phyloP scores from a whole-genome alignment of 192 early-diverging fungal species.

The Irineochytrium annulatum region DNA sequence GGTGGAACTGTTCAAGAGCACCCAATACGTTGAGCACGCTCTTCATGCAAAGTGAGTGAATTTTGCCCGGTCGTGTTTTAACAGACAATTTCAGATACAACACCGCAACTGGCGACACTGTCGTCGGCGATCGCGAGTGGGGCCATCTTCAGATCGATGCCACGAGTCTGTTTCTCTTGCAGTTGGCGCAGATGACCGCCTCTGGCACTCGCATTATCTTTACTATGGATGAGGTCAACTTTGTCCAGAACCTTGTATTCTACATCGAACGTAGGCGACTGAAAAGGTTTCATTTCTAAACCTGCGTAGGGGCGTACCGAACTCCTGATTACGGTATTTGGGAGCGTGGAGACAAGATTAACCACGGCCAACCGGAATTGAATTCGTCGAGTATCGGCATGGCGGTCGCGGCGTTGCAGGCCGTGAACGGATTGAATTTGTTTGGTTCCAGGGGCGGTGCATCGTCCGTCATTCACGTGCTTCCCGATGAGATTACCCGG shows the following conservation, averaged over 20 bases:
- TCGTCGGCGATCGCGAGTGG: constrained; percentile 81
- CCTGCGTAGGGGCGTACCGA: constrained; percentile 49
- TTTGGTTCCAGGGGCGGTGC: constrained; percentile 78
- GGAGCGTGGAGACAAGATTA: constrained; percentile 86
- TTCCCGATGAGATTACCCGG: constrained; percentile 81
- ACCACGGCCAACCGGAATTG: constrained; percentile 80
- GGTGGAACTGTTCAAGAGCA: constrained; percentile 75
- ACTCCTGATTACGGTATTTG: constrained; percentile 87
- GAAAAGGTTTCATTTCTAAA: constrained; percentile 9
- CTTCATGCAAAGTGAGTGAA: constrained; percentile 71
- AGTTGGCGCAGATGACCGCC: constrained; percentile 80
- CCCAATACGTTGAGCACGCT: constrained; percentile 65
- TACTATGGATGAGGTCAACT: constrained; percentile 80
- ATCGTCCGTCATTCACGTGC: constrained; percentile 71
- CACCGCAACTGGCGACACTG: constrained; percentile 75
- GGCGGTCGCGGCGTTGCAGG: constrained; percentile 77
- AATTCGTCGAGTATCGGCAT: constrained; percentile 88
- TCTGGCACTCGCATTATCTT: constrained; percentile 70
- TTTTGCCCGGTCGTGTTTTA: constrained; percentile 8
- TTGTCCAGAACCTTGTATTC: constrained; percentile 83
- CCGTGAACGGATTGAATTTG: constrained; percentile 81
- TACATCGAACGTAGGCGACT: constrained; percentile 68
- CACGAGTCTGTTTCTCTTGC: constrained; percentile 74
- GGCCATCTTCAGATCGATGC: constrained; percentile 89
- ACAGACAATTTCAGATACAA: constrained; percentile 51